These are phyloP conservation scores for Glycine latifolia DNA, from an alignment of 306 rosid genomes.

Conservation along the genomic window DNA sequence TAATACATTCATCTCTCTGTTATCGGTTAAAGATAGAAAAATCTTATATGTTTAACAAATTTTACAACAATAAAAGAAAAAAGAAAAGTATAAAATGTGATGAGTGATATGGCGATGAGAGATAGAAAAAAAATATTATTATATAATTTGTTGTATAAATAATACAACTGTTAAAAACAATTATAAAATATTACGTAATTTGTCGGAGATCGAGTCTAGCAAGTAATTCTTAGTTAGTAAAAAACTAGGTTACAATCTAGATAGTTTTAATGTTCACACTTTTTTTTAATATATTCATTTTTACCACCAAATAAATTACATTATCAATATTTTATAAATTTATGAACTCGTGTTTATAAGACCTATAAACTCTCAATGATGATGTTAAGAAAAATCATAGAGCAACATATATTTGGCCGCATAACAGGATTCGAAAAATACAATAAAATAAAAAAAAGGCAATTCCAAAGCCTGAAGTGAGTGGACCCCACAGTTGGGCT, in stretches of 20 bases:
- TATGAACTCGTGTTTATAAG: neutral
- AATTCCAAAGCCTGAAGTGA: conserved; percentile 13
- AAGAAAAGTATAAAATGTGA: too few species aligned
- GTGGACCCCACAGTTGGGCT: conserved; percentile 50
- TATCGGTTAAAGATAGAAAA: too few species aligned
- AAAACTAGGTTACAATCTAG: neutral
- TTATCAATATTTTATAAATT: neutral
- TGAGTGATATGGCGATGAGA: too few species aligned
- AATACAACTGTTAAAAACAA: too few species aligned
- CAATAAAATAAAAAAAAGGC: neutral
- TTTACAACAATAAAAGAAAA: too few species aligned
- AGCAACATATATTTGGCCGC: neutral
- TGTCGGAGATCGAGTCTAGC: neutral
- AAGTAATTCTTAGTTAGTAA: neutral
- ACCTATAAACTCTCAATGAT: conserved; percentile 25
- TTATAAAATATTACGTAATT: neutral
- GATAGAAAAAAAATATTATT: too few species aligned
- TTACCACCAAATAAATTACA: neutral
- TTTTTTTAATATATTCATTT: neutral
- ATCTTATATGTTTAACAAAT: too few species aligned
- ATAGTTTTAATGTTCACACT: conserved; percentile 2
- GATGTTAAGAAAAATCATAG: neutral
- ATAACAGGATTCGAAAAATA: conserved; percentile 20
- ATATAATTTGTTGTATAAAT: too few species aligned
- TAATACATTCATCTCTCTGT: too few species aligned